phyloP scores from a whole-genome alignment of 345 rosid species.

The Boechera retrofracta region DNA sequence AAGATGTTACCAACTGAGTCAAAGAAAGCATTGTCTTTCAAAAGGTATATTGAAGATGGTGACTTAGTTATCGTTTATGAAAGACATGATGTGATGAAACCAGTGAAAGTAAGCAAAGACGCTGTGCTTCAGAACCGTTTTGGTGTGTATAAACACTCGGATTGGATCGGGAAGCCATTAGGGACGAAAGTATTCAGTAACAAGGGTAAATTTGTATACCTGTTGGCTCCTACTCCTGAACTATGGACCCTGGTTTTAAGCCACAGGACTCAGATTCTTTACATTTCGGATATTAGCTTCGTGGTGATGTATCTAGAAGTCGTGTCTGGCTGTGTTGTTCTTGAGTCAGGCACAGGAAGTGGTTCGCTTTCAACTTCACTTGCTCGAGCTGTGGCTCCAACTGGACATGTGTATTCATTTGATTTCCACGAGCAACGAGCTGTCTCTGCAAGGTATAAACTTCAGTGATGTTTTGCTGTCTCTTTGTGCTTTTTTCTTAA shows the following conservation, averaged over 20 bases:
- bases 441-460: constrained; percentile 75
- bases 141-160: constrained; percentile 79
- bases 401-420: constrained; percentile 89
- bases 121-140: constrained; percentile 86
- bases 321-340: constrained; percentile 90
- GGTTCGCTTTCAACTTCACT: constrained; percentile 90
- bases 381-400: constrained; percentile 89
- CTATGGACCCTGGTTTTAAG: constrained; percentile 91
- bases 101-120: constrained; percentile 62
- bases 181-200: constrained; percentile 90
- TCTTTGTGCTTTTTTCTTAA: not conserved
- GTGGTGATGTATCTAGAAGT: constrained; percentile 80
- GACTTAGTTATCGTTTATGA: constrained; percentile 85
- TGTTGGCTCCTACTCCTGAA: constrained; percentile 91
- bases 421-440: constrained; percentile 97
- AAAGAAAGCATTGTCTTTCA: constrained; percentile 61
- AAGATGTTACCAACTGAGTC: constrained; percentile 65
- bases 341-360: constrained; percentile 95
- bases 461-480: not conserved
- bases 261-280: constrained; percentile 97
- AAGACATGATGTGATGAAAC: constrained; percentile 86
- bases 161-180: constrained; percentile 94
- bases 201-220: constrained; percentile 82
- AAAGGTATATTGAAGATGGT: constrained; percentile 60
- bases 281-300: constrained; percentile 88